Base-by-base conservation (phyloP, 768 basidiomycete genomes). In the Trametes punicea region DNA sequence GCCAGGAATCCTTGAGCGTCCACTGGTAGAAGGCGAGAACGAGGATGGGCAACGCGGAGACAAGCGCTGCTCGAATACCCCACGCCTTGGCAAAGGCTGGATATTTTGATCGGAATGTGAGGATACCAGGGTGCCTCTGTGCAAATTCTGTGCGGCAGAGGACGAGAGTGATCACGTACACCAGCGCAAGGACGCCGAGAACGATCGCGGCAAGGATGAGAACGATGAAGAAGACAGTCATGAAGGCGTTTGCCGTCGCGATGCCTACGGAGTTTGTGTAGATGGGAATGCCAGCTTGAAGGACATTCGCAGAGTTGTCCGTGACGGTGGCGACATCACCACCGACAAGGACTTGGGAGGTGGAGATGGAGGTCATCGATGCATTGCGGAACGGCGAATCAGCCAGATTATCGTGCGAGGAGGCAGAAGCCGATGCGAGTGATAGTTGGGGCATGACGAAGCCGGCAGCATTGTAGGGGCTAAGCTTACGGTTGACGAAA, bases 21-120 rank as follows among this genome's bases (percentile, higher is more conserved):
- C 94, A 98, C 69, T 98, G 94, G 69, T 87, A 93, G 65, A 97
- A 81, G 7, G 82, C 76, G 62, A 97, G 91, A 59, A 88, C 81
- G 59, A 84, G 70, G 56, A 93, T 73, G 8, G 95, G 95, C 46
- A 82, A 74, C 61, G 84, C 75, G 23, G 77, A 71, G 41, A 90
- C 70, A n/a, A 93, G 70, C 15, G 77, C 81, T 85, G 86, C 62
- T 54, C 88, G 83, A 36, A 89, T 71, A 46, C 73, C 67, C 88
- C 88, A 90, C 3, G 83, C 79, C 29, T 73, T 71, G 9, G 77
- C 73, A 56, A 83, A 83, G 9, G 74, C 69, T 2, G 68, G 67
- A 64, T 80, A 87, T 25, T 70, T 65, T 26, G 62, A 41, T 51
- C 63, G 67, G 47, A 66, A 52, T n/a, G 60, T 65, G 7, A 41